Evolutionary conservation across 805 yeast genomes (phyloP), one percentile per base, ranked within the genome.

Genomic region (Cyberlindnera nakhonratchasimensis): DNA sequence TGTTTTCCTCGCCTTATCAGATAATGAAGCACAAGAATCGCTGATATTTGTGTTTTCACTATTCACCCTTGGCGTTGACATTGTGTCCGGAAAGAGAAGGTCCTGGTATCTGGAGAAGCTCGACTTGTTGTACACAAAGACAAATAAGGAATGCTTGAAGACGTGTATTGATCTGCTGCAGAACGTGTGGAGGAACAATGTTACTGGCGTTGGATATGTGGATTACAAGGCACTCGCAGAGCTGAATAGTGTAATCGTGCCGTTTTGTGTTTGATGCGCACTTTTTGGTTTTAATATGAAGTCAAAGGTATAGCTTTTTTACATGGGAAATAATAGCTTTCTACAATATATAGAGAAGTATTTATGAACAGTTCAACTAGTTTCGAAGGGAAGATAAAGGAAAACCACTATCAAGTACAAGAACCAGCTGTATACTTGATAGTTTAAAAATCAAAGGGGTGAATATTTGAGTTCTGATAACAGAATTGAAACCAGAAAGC

Each of bases 41-140:
- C 13, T 33, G 25, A 11, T 45, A 8, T 45, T 45, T 26, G 32
- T 45, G 3, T 21, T 28, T 5, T 43, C 48, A 8, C 16, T 45
- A 14, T 25, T 41, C 19, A 6, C 22, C 13, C 37, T 45, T 11
- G 48, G 48, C 11, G 32, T 34, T 22, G 48, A 45, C 26, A 39
- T 45, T 20, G 43, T 41, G 6, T 32, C 40, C 3, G 19, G 5
- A 8, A 38, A 9, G 16, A 37, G 34, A 30, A 19, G 48, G 12
- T 16, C 12, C 3, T 45, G 48, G 48, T 41, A 24, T 14, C 8
- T 21, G 34, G 32, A 31, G 14, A 30, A 41, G 4, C 17, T 45
- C 17, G 31, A 45, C 23, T 9, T 22, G 21, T 29, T 45, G 5
- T 41, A 41, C 29, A 12, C 16, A 3, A 37, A 34, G n/a, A 26